Base-by-base conservation (phyloP, 2,329 filamentous ascomycete genomes). In the Diplocarpon mali region DNA sequence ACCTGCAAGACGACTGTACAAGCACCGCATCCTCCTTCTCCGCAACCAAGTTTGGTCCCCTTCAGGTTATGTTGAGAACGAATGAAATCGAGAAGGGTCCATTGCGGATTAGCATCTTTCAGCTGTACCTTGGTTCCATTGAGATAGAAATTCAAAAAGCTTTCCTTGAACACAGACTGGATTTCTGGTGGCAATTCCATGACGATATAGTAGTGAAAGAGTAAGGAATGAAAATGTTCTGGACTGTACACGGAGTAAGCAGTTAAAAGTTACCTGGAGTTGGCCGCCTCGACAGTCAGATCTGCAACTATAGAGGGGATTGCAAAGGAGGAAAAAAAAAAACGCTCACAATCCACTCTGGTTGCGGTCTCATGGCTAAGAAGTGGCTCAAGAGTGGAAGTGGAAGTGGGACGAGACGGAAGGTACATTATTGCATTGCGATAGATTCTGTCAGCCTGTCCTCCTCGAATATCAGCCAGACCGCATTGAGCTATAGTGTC, bases 1-100 rank as follows among this genome's bases (percentile, higher is more conserved):
- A 86, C 61, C 94, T 96, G 62, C 80, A 81, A 63, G 92, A 95
- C 88, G 39, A 95, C 86, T 32, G 89, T 95, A 62, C 89, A 95
- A 51, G 90, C 90, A 57, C 90, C 90, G 60, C 90, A 96, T 4
- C 90, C 90, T 51, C 90, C 90, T 69, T 96, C 90, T 42, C 87
- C 87, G 66, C 90, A 96, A 39, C 90, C 90, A 65, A 96, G 73
- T 65, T 96, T 96, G 3, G 90, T 95, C 10, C 90, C 90, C 9
- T 89, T 95, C 57, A 95, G 69, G 1, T 90, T 90, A 60, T 56
- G 52, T 36, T 56, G 56, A n/a, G 56, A 95, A 82, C 90, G 76
- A 38, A 96, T 72, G 58, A 95, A 96, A 62, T 96, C 90, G 3
- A 96, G 68, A 17, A 96, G 71, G 0, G 90, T 96, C 45, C 88